Percentiles rank a stretch among this genome's conserved stretches.
These are phyloP conservation scores for Aurifilum marmelostoma DNA, from an alignment of 2,329 filamentous ascomycete genomes.

Conservation along the genomic window DNA sequence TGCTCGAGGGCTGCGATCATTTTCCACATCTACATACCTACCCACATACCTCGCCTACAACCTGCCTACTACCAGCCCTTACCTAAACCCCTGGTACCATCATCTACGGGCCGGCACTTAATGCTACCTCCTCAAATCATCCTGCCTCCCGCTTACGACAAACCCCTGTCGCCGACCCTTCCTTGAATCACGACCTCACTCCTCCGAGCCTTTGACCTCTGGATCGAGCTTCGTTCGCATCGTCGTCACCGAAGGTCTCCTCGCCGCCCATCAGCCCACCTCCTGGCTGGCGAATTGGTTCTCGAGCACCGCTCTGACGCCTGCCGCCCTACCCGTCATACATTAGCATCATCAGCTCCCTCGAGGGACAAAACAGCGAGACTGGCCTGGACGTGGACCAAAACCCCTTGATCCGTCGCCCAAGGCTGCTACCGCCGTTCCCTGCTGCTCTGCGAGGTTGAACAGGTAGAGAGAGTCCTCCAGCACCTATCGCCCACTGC, in stretches of 20 bases:
- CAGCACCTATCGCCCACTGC: conserved; percentile 20
- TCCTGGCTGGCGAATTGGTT: conserved; percentile 23
- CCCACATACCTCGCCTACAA: conserved; percentile 3
- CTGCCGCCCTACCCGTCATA: conserved; percentile 13
- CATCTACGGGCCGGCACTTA: conserved; percentile 16
- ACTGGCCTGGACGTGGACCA: conserved; percentile 29
- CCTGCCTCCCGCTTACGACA: conserved; percentile 18
- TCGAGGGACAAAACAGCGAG: conserved; percentile 22
- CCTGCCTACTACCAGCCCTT: neutral
- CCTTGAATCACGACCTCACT: conserved; percentile 26
- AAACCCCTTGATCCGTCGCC: conserved; percentile 28
- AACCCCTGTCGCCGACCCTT: conserved; percentile 28
- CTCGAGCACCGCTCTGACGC: conserved; percentile 11
- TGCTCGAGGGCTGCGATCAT: neutral
- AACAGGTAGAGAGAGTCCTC: conserved; percentile 31
- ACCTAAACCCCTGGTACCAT: conserved; percentile 7
- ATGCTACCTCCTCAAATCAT: conserved; percentile 22
- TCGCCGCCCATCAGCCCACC: conserved; percentile 23
- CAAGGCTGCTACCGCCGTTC: conserved; percentile 28
- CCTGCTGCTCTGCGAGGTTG: conserved; percentile 29
- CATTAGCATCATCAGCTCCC: conserved; percentile 17
- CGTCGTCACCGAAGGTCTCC: conserved; percentile 20
- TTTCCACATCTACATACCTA: conserved; percentile 5
- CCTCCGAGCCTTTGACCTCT: conserved; percentile 20
- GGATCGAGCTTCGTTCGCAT: conserved; percentile 26